Conservation (phyloP, 2,329 filamentous ascomycete species). For the Sodiomyces alkalinus region DNA sequence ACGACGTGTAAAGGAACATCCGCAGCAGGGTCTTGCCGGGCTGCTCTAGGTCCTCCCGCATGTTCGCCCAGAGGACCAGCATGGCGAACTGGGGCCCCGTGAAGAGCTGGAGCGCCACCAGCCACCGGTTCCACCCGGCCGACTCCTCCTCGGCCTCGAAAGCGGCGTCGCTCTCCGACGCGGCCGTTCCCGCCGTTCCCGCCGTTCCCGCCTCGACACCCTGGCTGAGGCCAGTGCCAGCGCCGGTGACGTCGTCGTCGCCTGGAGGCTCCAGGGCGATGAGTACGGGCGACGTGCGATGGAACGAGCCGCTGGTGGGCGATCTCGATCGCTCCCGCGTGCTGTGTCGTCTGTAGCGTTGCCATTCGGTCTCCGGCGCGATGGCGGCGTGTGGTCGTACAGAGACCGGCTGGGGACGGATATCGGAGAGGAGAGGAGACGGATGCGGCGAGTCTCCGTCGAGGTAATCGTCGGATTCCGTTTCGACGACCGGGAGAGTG, state of each 20-base stretch:
- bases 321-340: no score
- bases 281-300: constrained; percentile 17
- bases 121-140: constrained; percentile 78
- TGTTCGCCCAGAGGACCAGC: constrained; percentile 59
- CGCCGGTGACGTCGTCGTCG: no score
- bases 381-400: constrained; percentile 10
- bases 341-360: constrained; percentile 38
- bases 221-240: no score
- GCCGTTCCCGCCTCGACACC: no score
- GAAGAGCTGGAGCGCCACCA: constrained; percentile 72
- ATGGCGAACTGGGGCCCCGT: constrained; percentile 75
- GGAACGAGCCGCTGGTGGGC: no score
- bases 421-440: no score
- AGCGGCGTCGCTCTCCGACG: constrained; percentile 7
- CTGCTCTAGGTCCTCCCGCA: constrained; percentile 39
- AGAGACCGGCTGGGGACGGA: no score
- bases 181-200: no score
- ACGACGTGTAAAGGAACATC: constrained; percentile 47
- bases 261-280: constrained; percentile 11
- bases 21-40: constrained; percentile 35
- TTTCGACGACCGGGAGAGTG: constrained; percentile 82
- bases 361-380: constrained; percentile 39
- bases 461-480: constrained; percentile 25
- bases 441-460: no score
- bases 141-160: constrained; percentile 19